Conservation (phyloP, 192 early-diverging fungal species). For the Diversispora eburnea region DNA sequence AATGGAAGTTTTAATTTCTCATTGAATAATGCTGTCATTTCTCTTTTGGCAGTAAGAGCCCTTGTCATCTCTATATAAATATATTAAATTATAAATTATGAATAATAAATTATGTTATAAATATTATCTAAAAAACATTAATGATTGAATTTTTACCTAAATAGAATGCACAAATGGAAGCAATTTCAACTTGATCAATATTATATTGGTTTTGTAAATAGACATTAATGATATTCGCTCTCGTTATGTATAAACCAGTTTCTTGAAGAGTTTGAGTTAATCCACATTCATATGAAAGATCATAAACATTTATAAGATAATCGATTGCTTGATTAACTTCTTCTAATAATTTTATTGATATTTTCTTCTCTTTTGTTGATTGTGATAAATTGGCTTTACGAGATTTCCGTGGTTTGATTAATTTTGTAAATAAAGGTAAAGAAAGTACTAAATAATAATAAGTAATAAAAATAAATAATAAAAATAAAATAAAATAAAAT, state of each 20-base stretch:
- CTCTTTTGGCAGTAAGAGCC: conserved; percentile 55
- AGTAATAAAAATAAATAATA: not conserved
- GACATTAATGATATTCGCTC: conserved; percentile 35
- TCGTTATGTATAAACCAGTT: conserved; percentile 32
- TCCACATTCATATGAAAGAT: conserved; percentile 32
- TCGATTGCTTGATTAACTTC: conserved; percentile 32
- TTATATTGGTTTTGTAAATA: conserved; percentile 32
- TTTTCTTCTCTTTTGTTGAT: not conserved
- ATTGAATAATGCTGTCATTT: conserved; percentile 52
- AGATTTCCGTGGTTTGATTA: not conserved
- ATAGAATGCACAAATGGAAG: conserved; percentile 41
- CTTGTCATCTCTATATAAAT: conserved; percentile 54
- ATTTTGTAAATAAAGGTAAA: not conserved
- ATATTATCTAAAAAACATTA: not conserved
- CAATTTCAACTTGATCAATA: conserved; percentile 28
- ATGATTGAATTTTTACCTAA: conserved; percentile 39
- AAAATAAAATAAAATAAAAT: not conserved
- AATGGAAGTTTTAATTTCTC: conserved; percentile 38
- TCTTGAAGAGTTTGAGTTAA: conserved; percentile 40
- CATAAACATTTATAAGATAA: conserved; percentile 44
- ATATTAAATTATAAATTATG: not conserved
- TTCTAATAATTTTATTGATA: not conserved
- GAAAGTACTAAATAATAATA: conserved; percentile 2
- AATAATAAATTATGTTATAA: not conserved
- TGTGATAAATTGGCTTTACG: not conserved